Conservation (phyloP, 345 rosid species). For the Lepidium aucheri region DNA sequence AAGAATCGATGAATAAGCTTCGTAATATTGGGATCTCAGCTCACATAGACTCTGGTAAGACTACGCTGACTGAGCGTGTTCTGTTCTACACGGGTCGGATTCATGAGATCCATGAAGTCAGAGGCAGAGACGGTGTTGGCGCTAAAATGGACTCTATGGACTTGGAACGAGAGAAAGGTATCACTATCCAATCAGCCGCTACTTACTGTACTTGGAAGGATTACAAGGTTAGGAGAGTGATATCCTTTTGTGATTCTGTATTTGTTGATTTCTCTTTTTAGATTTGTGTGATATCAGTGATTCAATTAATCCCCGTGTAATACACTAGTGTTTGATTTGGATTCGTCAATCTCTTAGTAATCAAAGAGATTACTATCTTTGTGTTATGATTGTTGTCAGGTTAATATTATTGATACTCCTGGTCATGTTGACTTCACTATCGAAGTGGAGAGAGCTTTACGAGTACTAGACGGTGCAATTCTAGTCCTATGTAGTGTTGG, state of each 20-base stretch:
- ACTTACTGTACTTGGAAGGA: slow-evolving; percentile 95
- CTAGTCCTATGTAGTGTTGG: slow-evolving; percentile 95
- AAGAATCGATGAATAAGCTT: slow-evolving; percentile 77
- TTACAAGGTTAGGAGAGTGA: slow-evolving; percentile 46
- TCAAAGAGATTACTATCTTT: too few species aligned
- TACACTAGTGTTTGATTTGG: background rate
- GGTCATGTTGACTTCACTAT: slow-evolving; percentile 98
- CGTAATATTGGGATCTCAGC: slow-evolving; percentile 98
- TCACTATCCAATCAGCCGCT: slow-evolving; percentile 97
- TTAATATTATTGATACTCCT: slow-evolving; percentile 95
- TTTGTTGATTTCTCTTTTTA: background rate
- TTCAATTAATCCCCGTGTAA: background rate
- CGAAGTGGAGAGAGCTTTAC: slow-evolving; percentile 96
- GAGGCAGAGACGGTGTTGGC: slow-evolving; percentile 95
- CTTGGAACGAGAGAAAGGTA: slow-evolving; percentile 96
- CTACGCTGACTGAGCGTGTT: slow-evolving; percentile 88
- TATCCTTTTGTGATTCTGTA: background rate
- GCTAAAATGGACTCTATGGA: slow-evolving; percentile 99
- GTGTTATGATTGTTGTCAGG: slow-evolving; percentile 30
- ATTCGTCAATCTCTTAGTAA: background rate
- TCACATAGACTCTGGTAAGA: slow-evolving; percentile 97
- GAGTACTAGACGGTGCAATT: slow-evolving; percentile 95
- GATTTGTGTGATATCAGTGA: background rate
- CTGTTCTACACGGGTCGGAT: slow-evolving; percentile 89
- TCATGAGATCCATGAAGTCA: slow-evolving; percentile 97